phyloP scores from a whole-genome alignment of 2,329 filamentous ascomycete genomes.

The Exophiala mesophila region DNA sequence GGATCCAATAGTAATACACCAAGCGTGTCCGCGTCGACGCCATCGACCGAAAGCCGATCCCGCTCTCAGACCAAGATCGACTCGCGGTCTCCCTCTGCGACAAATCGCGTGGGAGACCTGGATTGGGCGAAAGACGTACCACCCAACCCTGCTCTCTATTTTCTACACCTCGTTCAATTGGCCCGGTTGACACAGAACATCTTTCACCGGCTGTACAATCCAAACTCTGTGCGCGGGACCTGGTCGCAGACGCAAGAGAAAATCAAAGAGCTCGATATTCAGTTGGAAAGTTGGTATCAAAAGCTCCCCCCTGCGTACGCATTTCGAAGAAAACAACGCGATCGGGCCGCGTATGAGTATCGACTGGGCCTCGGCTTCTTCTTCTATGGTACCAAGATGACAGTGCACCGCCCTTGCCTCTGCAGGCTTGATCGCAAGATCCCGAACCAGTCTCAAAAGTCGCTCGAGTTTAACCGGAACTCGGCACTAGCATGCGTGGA shows the following conservation, averaged over 20 bases:
- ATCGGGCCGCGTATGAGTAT: constrained; percentile 30
- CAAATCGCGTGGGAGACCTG: constrained; percentile 15
- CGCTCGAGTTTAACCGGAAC: constrained; percentile 35
- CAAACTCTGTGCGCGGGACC: constrained; percentile 31
- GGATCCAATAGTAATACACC: constrained; percentile 24
- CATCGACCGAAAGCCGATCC: constrained; percentile 15
- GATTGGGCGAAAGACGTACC: constrained; percentile 29
- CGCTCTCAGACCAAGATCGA: constrained; percentile 17
- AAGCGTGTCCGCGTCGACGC: constrained; percentile 12
- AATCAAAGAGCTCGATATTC: constrained; percentile 33
- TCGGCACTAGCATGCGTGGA: constrained; percentile 38
- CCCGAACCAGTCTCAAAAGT: constrained; percentile 27
- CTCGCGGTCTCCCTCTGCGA: constrained; percentile 23
- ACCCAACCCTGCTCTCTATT: constrained; percentile 37
- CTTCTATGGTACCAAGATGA: constrained; percentile 42
- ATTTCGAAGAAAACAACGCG: constrained; percentile 30
- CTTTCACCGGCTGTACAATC: constrained; percentile 37
- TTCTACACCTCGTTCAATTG: constrained; percentile 37
- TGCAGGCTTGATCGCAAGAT: constrained; percentile 39
- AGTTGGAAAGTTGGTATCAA: constrained; percentile 36
- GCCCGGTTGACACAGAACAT: constrained; percentile 33
- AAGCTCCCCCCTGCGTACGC: constrained; percentile 36
- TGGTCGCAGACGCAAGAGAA: constrained; percentile 35
- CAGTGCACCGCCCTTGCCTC: constrained; percentile 43
- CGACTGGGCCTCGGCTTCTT: constrained; percentile 40